Conservation (phyloP, 176 grass and related monocot genomes). For the Pontederia paniculata region DNA sequence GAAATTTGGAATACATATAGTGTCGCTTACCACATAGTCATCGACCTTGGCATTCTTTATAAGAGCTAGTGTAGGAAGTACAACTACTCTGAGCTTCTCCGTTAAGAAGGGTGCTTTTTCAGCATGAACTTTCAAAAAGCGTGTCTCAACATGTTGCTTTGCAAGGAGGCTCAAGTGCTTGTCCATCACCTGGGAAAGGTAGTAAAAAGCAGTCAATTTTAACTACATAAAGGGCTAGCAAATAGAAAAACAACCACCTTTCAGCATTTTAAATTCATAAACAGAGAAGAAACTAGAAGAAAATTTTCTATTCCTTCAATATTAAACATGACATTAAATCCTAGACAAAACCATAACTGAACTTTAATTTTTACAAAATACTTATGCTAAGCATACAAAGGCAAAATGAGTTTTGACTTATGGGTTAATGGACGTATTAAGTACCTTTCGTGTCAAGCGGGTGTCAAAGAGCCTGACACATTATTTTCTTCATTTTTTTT, state of each 20-base stretch:
- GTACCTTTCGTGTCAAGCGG: too few species aligned
- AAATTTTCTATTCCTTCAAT: too few species aligned
- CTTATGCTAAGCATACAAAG: too few species aligned
- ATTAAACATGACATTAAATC: too few species aligned
- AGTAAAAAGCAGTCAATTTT: background rate
- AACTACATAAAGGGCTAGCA: background rate
- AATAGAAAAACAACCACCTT: too few species aligned
- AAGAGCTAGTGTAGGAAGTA: constrained; percentile 77
- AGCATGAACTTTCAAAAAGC: constrained; percentile 90
- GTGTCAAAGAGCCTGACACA: too few species aligned
- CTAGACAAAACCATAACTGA: too few species aligned
- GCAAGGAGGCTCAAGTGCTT: constrained; percentile 75
- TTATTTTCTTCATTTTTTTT: too few species aligned
- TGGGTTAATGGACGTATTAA: too few species aligned
- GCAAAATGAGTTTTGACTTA: too few species aligned
- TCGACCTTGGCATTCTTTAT: constrained; percentile 92
- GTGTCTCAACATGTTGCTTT: constrained; percentile 85
- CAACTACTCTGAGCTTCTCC: constrained; percentile 67
- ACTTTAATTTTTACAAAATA: constrained; percentile 29
- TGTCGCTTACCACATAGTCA: constrained; percentile 67
- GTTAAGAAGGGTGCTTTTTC: constrained; percentile 92
- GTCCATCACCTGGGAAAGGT: constrained; percentile 63
- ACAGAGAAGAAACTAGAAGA: too few species aligned
- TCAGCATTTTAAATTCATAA: too few species aligned
- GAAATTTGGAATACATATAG: constrained; percentile 1